phyloP scores from a whole-genome alignment of 2,329 filamentous ascomycete genomes.

The Westerdykella sp. region DNA sequence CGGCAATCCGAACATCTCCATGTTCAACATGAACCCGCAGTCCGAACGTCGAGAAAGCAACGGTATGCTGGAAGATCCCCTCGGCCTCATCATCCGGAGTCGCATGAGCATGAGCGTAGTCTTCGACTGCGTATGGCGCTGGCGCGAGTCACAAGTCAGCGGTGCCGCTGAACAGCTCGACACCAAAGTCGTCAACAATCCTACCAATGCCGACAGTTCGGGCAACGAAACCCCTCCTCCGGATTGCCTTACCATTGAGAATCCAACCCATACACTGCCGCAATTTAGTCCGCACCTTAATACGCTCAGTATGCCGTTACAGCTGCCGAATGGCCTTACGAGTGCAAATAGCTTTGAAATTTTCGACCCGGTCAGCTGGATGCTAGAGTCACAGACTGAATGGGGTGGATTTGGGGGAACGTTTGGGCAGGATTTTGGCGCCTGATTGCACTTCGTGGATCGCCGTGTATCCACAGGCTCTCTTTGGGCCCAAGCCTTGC shows the following conservation, averaged over 20 bases:
- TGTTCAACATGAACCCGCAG: conserved; percentile 22
- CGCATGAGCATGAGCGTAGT: conserved; percentile 80
- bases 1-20: conserved; percentile 25
- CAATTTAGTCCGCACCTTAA: conserved; percentile 35
- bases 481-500: too few relatives aligned
- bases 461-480: too few relatives aligned
- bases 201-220: conserved; percentile 73
- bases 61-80: conserved; percentile 55
- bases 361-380: conserved; percentile 90
- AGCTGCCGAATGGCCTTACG: conserved; percentile 51
- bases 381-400: conserved; percentile 65
- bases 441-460: too few relatives aligned
- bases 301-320: conserved; percentile 47
- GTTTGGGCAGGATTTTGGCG: too few relatives aligned
- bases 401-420: conserved; percentile 11
- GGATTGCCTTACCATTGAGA: conserved; percentile 17
- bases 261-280: conserved; percentile 28
- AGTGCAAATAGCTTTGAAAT: conserved; percentile 54
- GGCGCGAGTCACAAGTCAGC: conserved; percentile 61
- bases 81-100: conserved; percentile 76
- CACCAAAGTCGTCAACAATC: conserved; percentile 73
- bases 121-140: conserved; percentile 80
- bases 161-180: conserved; percentile 44
- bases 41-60: conserved; percentile 22
- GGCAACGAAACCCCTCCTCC: conserved; percentile 57